Evolutionary conservation across 306 rosid species (phyloP), one percentile per base, ranked within the genome.

Genomic region (Pyrus betulifolia): DNA sequence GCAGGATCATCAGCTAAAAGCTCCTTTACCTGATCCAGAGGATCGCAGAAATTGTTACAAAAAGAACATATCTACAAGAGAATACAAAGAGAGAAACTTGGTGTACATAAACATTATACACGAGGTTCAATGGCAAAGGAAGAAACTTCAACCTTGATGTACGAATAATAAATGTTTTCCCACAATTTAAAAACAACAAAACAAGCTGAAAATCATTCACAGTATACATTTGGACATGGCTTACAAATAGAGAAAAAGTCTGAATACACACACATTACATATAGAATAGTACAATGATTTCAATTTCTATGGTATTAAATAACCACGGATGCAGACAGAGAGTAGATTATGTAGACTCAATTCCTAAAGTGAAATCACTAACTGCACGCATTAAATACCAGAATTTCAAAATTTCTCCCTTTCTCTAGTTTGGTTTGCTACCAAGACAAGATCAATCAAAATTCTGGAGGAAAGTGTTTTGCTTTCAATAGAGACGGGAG

Each of bases 1-100:
- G 82, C 83, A 35, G 98, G 96, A 45, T 92, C 97, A 67, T 88
- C 90, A 45, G 71, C 90, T 73, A 95, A 73, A 38, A 90, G 85
- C 70, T 88, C 86, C 78, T 88, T 88, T 51, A 95, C 97, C 98
- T 95, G 91, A 78, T 49, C 51, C 69, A 73, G 33, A 74, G 44
- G 44, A 22, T 57, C 61, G 14, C 31, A 66, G 54, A 82, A 62
- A 66, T 74, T 57, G 44, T 65, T 58, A 74, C 8, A 46, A 65
- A 35, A 25, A 35, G 13, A 23, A 63, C 13, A 35, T 6, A 75
- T 23, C 22, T 57, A 66, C 3, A 78, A 74, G 1, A 33, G 9
- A 55, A 31, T 8, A 44, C 6, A 69, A 22, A 38, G 57, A 38
- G 42, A 38, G 2, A 38, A 38, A 38, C 42, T 7, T 6, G 42